These are phyloP conservation scores for Populus trichocarpa DNA, from an alignment of 441 rosid species.

Conservation along the genomic window DNA sequence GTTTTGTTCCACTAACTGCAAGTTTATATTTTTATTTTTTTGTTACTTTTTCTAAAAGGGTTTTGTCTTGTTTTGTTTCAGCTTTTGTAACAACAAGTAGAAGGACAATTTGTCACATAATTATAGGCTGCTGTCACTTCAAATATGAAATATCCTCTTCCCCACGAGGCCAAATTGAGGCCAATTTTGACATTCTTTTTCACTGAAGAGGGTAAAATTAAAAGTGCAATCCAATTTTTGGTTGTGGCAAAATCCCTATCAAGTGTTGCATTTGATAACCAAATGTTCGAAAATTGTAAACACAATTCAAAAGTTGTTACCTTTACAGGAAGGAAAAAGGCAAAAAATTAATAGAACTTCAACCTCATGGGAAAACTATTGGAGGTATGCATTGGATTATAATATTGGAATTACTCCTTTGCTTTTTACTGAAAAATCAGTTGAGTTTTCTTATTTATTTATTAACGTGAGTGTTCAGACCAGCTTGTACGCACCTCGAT, in stretches of 20 bases:
- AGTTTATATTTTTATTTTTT: not conserved
- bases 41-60: not conserved
- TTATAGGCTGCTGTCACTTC: not conserved
- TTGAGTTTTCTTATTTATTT: too few species aligned
- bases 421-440: too few species aligned
- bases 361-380: too few species aligned
- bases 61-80: not conserved
- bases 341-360: too few species aligned
- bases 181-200: not conserved
- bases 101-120: not conserved
- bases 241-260: not conserved
- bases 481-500: fast-evolving
- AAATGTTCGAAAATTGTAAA: not conserved
- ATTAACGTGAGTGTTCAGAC: fast-evolving
- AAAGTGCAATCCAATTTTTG: not conserved
- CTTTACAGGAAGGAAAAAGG: too few species aligned
- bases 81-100: not conserved
- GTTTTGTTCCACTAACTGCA: constrained; percentile 24
- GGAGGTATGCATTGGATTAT: too few species aligned
- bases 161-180: not conserved
- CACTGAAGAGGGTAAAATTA: not conserved
- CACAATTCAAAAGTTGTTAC: not conserved
- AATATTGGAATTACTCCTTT: too few species aligned
- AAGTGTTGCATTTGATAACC: too few species aligned
- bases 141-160: not conserved